Base-by-base conservation (phyloP, 208 protist species). In the Novymonas esmeraldas region DNA sequence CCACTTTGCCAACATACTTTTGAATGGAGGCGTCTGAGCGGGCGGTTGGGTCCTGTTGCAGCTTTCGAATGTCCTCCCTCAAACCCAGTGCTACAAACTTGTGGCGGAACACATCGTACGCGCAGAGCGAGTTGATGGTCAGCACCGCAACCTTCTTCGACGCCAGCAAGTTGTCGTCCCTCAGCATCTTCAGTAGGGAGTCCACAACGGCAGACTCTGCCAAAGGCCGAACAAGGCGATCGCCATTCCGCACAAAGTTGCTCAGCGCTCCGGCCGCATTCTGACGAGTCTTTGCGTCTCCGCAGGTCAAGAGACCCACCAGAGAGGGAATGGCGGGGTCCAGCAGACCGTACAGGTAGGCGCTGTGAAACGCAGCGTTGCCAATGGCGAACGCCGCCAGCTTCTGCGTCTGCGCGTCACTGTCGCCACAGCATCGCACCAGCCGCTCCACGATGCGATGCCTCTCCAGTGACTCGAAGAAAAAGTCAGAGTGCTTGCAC, bases 341-440 rank as follows among this genome's bases (percentile, higher is more conserved):
- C 33, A 98, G 75, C 6, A 78, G 49, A 24, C 75, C 65, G 65
- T 98, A 98, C 16, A 98, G 79, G 56, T 81, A 61, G 65, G 84
- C 82, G 44, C 82, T 96, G 70, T 98, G 95, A 69, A 98, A 98
- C 7, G 92, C 92, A 39, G 96, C 94, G 78, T 99, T 99, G 42
- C 97, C 97, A 28, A 97, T 78, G 6, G 97, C 97, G 82, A 99
- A 98, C 36, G 93, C 95, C 7, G 97, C 96, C 69, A 98, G 96
- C 70, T 98, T 98, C 70, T 96, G 81, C 10, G 96, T 98, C 44
- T 72, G 76, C 41, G 73, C 41, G 68, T 98, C 92, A 36, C 78
- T 64, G 74, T 97, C 91, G 29, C 54, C 71, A 73, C 95, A 98
- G 61, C 90, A 84, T 34, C 82, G 60, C 48, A 98, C 88, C 6